These are phyloP conservation scores for Macrotyloma uniflorum DNA, from an alignment of 306 rosid species.

Conservation along the genomic window DNA sequence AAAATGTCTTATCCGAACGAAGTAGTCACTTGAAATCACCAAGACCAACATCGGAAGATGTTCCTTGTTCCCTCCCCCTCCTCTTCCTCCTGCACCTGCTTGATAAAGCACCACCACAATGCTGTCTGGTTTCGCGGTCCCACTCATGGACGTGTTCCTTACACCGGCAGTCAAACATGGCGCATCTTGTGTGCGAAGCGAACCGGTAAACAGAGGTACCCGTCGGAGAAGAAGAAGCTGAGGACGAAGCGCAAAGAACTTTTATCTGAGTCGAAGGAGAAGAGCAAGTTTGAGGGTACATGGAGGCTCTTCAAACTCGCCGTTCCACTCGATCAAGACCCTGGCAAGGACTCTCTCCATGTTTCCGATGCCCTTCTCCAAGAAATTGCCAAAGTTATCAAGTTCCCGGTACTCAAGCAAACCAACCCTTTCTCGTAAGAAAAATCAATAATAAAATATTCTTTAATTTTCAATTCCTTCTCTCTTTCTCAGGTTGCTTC, in stretches of 20 bases:
- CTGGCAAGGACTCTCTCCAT: constrained; percentile 78
- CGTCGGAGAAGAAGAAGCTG: constrained; percentile 89
- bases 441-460: not conserved
- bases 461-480: not conserved
- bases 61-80: constrained; percentile 52
- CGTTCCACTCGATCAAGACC: constrained; percentile 70
- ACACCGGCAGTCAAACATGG: constrained; percentile 40
- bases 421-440: not conserved
- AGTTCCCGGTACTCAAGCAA: constrained; percentile 59
- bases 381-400: constrained; percentile 70
- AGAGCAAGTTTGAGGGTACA: constrained; percentile 64
- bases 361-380: constrained; percentile 74
- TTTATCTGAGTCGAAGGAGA: constrained; percentile 35
- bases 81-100: not conserved
- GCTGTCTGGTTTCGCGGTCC: constrained; percentile 34
- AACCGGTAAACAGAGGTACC: constrained; percentile 82
- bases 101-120: constrained; percentile 47
- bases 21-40: not conserved
- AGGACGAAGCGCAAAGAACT: constrained; percentile 61
- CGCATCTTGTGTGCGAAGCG: constrained; percentile 63
- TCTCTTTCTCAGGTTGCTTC: constrained; percentile 75
- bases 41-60: constrained; percentile 39
- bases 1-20: constrained; percentile 36
- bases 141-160: constrained; percentile 28
- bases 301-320: constrained; percentile 88